Evolutionary conservation across 306 rosid genomes (phyloP).

Genomic region (Corylus americana): DNA sequence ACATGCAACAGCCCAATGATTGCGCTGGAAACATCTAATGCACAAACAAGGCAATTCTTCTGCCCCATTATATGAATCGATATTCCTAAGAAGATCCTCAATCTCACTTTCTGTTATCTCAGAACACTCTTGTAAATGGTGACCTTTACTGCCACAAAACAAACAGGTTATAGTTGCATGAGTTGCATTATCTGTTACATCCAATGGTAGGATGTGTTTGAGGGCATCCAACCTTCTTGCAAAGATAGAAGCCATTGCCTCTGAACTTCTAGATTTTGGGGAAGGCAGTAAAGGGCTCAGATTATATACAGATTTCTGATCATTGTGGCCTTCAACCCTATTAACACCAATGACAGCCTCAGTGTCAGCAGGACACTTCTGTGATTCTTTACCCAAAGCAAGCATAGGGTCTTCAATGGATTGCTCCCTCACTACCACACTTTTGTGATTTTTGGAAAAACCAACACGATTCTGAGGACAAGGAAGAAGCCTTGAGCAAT

Average conservation of each 20-base stretch:
- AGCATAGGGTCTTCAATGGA: constrained; percentile 28
- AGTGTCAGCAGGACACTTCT: constrained; percentile 24
- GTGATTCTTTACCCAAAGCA: constrained; percentile 34
- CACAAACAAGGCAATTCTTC: constrained; percentile 45
- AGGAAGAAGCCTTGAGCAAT: constrained; percentile 33
- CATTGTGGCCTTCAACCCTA: constrained; percentile 30
- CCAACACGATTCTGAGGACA: constrained; percentile 22
- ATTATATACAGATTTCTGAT: constrained; percentile 29
- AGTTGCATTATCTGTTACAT: constrained; percentile 32
- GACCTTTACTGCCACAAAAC: constrained; percentile 77
- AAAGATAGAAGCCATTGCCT: constrained; percentile 59
- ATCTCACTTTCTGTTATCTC: constrained; percentile 44
- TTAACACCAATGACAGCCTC: constrained; percentile 31
- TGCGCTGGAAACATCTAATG: constrained; percentile 57
- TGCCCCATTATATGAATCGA: constrained; percentile 34
- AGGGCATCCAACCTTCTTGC: constrained; percentile 75
- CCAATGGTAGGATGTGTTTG: constrained; percentile 42
- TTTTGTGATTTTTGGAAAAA: constrained; percentile 25
- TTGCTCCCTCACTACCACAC: constrained; percentile 33
- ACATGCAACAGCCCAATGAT: constrained; percentile 76
- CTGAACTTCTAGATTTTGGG: constrained; percentile 42
- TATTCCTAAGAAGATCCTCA: constrained; percentile 53
- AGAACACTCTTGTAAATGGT: constrained; percentile 54
- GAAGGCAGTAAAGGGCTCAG: constrained; percentile 27
- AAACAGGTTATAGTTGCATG: constrained; percentile 45